Evolutionary conservation across 202 grass and related monocot species (phyloP).

Genomic region (Digitaria exilis): DNA sequence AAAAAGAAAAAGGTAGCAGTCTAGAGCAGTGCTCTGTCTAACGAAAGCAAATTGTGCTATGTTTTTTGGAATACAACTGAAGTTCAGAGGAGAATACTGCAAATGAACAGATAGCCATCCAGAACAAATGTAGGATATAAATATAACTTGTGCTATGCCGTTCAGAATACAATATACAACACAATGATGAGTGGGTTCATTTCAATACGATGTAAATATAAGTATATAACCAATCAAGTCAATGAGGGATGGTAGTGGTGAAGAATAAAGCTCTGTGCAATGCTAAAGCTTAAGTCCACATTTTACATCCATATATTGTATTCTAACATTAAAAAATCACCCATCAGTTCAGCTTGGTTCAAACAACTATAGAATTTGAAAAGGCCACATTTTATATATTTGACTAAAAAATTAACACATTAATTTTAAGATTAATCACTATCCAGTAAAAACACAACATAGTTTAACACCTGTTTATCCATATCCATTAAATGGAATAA

Average conservation of each 20-base stretch:
- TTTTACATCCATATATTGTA: not conserved
- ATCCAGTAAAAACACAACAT: conserved; percentile 5
- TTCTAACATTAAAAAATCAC: not conserved
- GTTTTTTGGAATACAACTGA: not conserved
- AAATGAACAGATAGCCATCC: conserved; percentile 13
- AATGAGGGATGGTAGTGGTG: not conserved
- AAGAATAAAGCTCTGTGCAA: not conserved
- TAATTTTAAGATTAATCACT: not conserved
- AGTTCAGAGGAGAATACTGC: not conserved
- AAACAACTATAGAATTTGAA: not conserved
- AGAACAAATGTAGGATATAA: not conserved
- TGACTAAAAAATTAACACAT: not conserved
- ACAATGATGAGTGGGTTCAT: not conserved
- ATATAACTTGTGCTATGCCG: no score
- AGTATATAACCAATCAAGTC: not conserved
- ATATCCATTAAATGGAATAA: not conserved
- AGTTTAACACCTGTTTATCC: not conserved
- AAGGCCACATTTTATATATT: not conserved
- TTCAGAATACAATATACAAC: not conserved
- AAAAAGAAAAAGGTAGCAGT: not conserved
- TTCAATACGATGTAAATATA: not conserved
- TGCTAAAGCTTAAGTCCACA: conserved; percentile 15
- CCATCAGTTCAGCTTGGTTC: not conserved
- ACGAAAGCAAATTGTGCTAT: not conserved
- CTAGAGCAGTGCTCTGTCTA: not conserved